Evolutionary conservation across 805 yeast species (phyloP).

Genomic region (Monosporozyma yasuniensis): DNA sequence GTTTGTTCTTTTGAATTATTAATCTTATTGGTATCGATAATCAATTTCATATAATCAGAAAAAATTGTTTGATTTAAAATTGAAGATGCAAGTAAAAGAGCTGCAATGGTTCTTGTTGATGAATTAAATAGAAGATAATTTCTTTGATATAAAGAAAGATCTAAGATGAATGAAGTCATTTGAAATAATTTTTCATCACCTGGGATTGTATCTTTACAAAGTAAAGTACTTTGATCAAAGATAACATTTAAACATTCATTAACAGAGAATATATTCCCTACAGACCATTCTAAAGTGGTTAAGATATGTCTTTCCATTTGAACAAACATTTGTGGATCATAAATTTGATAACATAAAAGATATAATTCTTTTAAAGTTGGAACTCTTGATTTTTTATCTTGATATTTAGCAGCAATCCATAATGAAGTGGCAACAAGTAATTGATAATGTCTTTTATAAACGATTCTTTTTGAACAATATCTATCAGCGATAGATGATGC

Average conservation of each 20-base stretch:
- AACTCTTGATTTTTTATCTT: conserved; percentile 72
- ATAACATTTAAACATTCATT: conserved; percentile 4
- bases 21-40: neutral
- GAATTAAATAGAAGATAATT: conserved; percentile 38
- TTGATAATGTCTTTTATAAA: conserved; percentile 73
- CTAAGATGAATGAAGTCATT: conserved; percentile 45
- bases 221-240: conserved; percentile 2
- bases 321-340: conserved; percentile 47
- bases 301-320: conserved; percentile 75
- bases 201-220: conserved; percentile 5
- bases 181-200: conserved; percentile 3
- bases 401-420: conserved; percentile 86
- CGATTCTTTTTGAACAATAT: conserved; percentile 66
- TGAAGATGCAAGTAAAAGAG: conserved; percentile 43
- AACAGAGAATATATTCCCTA: conserved; percentile 10
- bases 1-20: neutral
- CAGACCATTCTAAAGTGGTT: conserved; percentile 59
- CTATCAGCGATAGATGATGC: conserved; percentile 82
- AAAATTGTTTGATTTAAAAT: conserved; percentile 31
- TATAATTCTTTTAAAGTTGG: conserved; percentile 67
- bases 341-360: conserved; percentile 54
- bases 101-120: conserved; percentile 41
- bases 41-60: conserved; percentile 4
- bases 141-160: conserved; percentile 43
- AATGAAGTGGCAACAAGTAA: conserved; percentile 76